Base-by-base conservation (phyloP, 129 eudicot species). In the Artemisia annua region DNA sequence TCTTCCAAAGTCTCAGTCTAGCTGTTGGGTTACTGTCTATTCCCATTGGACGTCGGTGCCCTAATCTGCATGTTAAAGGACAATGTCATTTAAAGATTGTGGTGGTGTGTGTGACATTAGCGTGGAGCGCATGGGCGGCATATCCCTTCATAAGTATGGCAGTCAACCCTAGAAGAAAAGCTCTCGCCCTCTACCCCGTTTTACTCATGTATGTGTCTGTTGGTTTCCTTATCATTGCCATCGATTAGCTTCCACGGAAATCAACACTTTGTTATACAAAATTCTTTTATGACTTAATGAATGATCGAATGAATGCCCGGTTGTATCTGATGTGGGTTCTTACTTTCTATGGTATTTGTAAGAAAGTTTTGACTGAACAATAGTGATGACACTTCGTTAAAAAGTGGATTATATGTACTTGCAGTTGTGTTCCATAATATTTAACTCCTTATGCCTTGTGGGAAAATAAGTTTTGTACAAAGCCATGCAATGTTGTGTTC, bases 91-190 rank as follows among this genome's bases (percentile, higher is more conserved):
- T 93, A 57, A 93, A 93, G 80, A 72, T 89, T 61, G 88, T 87
- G 20, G 96, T 93, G 63, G 98, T 93, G n/a, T 84, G 82, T 26
- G 85, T 93, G 61, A 80, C 90, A 14, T 81, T 93, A 78, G 92
- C 96, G 3, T 93, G 98, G 98, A 93, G 98, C 74, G 85, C 92
- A 11, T 93, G 98, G 98, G 96, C 98, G 13, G 98, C 98, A 12
- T 93, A 93, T 74, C 98, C 98, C 1, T 93, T 93, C 85, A 93
- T 93, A 84, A 93, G 98, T 76, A 87, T 86, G 28, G 98, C 98
- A 8, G 98, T 93, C 16, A 85, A 84, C 69, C 98, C 98, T 0
- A 79, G 92, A 72, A 87, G 98, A 83, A 93, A 93, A 84, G 98
- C 98, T 26, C 95, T 93, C 6, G 98, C 98, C 0, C 95, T 93